Conservation (phyloP, 192 early-diverging fungal species). For the Ambispora gerdemannii region DNA sequence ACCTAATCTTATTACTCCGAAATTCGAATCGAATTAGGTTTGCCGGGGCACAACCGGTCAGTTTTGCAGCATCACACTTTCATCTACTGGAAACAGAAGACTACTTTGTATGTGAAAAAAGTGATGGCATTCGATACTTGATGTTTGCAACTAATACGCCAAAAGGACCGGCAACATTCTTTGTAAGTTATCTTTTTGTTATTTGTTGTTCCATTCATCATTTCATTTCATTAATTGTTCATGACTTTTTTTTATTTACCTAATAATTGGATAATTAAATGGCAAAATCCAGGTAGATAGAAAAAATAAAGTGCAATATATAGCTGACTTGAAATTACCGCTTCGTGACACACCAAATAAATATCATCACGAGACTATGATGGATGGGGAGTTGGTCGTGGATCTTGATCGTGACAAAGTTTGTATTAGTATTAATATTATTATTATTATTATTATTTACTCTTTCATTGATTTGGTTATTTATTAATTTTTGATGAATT, state of each 20-base stretch:
- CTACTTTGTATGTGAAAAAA: constrained; percentile 60
- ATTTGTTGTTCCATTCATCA: neutral
- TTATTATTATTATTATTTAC: neutral
- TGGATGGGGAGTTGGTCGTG: constrained; percentile 72
- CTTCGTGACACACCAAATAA: constrained; percentile 33
- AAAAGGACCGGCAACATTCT: constrained; percentile 46
- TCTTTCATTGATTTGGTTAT: neutral
- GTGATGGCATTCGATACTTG: constrained; percentile 48
- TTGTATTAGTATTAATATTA: neutral
- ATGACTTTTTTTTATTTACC: no score
- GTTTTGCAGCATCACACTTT: constrained; percentile 47
- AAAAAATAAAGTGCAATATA: constrained; percentile 59
- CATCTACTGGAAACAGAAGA: constrained; percentile 46
- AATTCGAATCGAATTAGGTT: constrained; percentile 38
- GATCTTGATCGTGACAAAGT: constrained; percentile 53
- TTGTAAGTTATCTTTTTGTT: constrained; percentile 36
- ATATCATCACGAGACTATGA: constrained; percentile 56
- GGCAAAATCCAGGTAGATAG: constrained; percentile 54
- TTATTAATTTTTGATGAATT: constrained; percentile 2
- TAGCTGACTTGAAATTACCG: constrained; percentile 53
- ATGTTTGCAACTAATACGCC: constrained; percentile 39
- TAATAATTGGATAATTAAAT: constrained; percentile 11
- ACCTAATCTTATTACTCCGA: neutral
- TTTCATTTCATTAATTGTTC: no score
- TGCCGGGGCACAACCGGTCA: constrained; percentile 56